Evolutionary conservation across 2,329 filamentous ascomycete genomes (phyloP).

Genomic region (Claviceps capensis): DNA sequence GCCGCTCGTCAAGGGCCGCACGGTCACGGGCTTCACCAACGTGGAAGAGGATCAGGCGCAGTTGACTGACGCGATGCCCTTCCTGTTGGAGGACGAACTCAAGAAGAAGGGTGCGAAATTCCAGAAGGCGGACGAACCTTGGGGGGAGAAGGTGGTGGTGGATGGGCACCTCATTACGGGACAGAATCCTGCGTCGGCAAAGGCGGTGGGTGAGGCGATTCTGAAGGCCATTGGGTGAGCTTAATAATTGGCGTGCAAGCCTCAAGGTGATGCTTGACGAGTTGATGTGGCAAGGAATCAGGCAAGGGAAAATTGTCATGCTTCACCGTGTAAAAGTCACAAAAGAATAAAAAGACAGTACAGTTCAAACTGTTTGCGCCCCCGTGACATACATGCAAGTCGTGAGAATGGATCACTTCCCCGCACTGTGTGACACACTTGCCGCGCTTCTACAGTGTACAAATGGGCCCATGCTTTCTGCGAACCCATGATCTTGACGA

Average conservation of each 20-base stretch:
- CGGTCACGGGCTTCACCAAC: slow-evolving; percentile 49
- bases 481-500: no score
- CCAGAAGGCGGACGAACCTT: slow-evolving; percentile 38
- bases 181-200: slow-evolving; percentile 42
- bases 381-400: no score
- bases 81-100: slow-evolving; percentile 42
- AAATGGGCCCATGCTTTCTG: no score
- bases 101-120: slow-evolving; percentile 39
- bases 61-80: slow-evolving; percentile 41
- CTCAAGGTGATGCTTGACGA: not conserved
- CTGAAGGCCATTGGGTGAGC: slow-evolving; percentile 27
- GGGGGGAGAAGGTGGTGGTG: slow-evolving; percentile 34
- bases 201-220: slow-evolving; percentile 37
- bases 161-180: slow-evolving; percentile 41
- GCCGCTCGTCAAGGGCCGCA: slow-evolving; percentile 39
- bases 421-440: no score
- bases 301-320: no score
- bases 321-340: no score
- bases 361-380: no score
- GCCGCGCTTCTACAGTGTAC: no score
- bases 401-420: no score
- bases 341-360: not conserved
- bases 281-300: no score
- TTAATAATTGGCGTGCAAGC: not conserved
- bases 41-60: slow-evolving; percentile 36